Evolutionary conservation across 208 protist species (phyloP).

Genomic region (Acanthamoeba healyi): DNA sequence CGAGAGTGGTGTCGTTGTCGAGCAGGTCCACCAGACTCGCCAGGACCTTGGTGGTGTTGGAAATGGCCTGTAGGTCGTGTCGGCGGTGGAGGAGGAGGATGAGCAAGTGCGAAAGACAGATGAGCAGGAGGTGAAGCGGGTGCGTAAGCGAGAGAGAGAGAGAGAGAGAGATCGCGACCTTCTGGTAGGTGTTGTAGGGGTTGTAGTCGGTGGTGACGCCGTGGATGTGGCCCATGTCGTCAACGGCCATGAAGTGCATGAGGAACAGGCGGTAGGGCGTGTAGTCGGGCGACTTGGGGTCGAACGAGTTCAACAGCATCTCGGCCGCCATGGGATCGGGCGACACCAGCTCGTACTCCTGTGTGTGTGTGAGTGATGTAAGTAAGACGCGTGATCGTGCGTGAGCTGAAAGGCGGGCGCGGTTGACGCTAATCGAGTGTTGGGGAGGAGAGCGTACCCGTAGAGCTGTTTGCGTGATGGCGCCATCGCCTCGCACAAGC

Average conservation of each 20-base stretch:
- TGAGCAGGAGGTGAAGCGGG: too few species aligned
- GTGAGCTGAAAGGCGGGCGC: too few species aligned
- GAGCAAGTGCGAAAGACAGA: too few species aligned
- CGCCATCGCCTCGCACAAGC: not conserved
- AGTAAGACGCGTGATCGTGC: too few species aligned
- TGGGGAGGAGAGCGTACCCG: not conserved
- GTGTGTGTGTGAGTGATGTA: too few species aligned
- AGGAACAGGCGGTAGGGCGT: constrained; percentile 25
- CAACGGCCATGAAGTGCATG: constrained; percentile 39
- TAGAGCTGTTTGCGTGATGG: not conserved
- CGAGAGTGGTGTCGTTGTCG: constrained; percentile 15
- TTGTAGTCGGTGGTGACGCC: constrained; percentile 45
- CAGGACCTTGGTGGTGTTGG: not conserved
- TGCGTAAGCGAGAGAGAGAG: too few species aligned
- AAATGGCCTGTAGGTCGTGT: not conserved
- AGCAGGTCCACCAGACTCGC: not conserved
- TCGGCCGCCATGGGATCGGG: constrained; percentile 22
- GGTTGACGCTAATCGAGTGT: too few species aligned
- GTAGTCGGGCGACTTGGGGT: constrained; percentile 1
- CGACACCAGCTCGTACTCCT: constrained; percentile 30
- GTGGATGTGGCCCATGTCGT: constrained; percentile 33
- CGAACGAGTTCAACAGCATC: constrained; percentile 34
- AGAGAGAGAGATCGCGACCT: too few species aligned
- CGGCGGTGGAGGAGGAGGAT: too few species aligned
- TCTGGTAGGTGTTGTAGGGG: constrained; percentile 55